Evolutionary conservation across 1,284 basidiomycete species (phyloP).

Genomic region (Agaricales sp.): DNA sequence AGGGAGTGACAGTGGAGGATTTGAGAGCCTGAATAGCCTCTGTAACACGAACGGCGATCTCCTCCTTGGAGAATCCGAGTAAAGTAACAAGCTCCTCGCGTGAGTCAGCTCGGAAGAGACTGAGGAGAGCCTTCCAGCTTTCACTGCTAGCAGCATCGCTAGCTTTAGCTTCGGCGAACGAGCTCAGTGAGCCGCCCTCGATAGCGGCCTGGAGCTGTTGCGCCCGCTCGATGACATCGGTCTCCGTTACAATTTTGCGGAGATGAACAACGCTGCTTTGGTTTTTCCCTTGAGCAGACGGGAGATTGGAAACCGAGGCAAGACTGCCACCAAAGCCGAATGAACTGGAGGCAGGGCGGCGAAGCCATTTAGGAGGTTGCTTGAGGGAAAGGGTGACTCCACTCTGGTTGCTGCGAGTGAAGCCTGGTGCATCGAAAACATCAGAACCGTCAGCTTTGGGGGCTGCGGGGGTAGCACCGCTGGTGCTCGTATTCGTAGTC

Average conservation of each 20-base stretch:
- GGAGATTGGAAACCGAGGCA: slow-evolving; percentile 68
- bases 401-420: slow-evolving; percentile 32
- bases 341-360: slow-evolving; percentile 70
- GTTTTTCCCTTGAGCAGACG: slow-evolving; percentile 60
- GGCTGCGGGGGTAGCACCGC: slow-evolving; percentile 26
- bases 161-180: slow-evolving; percentile 52
- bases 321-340: slow-evolving; percentile 95
- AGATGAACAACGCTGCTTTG: slow-evolving; percentile 76
- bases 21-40: slow-evolving; percentile 75
- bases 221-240: slow-evolving; percentile 70
- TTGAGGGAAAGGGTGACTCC: slow-evolving; percentile 71
- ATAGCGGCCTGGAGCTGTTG: slow-evolving; percentile 61
- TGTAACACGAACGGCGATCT: slow-evolving; percentile 72
- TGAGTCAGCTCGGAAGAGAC: slow-evolving; percentile 84
- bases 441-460: slow-evolving; percentile 61
- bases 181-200: slow-evolving; percentile 28
- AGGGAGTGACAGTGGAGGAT: too few relatives aligned
- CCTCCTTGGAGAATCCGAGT: slow-evolving; percentile 88
- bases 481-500: slow-evolving; percentile 62
- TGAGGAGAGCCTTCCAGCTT: slow-evolving; percentile 84
- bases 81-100: slow-evolving; percentile 86
- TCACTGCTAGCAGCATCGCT: slow-evolving; percentile 41
- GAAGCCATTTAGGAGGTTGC: slow-evolving; percentile 94
- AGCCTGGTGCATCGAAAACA: slow-evolving; percentile 64
- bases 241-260: slow-evolving; percentile 71